Base-by-base conservation (phyloP, 495 filamentous ascomycete species). In the Evernia prunastri region DNA sequence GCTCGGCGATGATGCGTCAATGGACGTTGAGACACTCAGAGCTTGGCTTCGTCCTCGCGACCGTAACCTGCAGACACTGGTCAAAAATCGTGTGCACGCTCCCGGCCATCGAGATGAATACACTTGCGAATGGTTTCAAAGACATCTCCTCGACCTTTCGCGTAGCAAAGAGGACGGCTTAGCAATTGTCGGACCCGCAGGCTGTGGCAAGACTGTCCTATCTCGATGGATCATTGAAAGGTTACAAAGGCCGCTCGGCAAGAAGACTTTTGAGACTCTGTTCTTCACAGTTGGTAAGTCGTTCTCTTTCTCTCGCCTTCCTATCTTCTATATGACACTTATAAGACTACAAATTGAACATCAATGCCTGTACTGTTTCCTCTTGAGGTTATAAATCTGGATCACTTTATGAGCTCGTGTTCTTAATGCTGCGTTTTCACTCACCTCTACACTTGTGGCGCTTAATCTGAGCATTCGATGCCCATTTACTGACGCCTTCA, bases 101-200 rank as follows among this genome's bases (percentile, higher is more conserved):
- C 75, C 78, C 12, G 81, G 81, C 10, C 5, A 69, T 80, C 74
- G 77, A 13, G 78, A 78, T 0, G 84, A 87, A 33, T 82, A 80
- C 39, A 87, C 85, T 9, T 87, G 85, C 67, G 82, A 86, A 62
- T 88, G 85, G 85, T 82, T 88, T 63, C 79, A 82, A 31, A 74
- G 77, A 15, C 73, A 78, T 47, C 71, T 88, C 0, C 75, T 79
- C 13, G 81, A 82, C 11, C 87, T 87, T 67, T 75, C 79, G 3
- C 70, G 79, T 31, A 77, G 78, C n/a, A 73, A 75, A 10, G 74
- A 82, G 8, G 80, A 82, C 47, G 67, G 81, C 9, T 71, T 88
- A 64, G 70, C 81, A 4, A 73, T 88, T 25, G 80, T 79, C 6
- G 84, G 84, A 18, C 78, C 73, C 5, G 70, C 80, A 5, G 83